Conservation (phyloP, 495 filamentous ascomycete species). For the Filosporella fistucella region DNA sequence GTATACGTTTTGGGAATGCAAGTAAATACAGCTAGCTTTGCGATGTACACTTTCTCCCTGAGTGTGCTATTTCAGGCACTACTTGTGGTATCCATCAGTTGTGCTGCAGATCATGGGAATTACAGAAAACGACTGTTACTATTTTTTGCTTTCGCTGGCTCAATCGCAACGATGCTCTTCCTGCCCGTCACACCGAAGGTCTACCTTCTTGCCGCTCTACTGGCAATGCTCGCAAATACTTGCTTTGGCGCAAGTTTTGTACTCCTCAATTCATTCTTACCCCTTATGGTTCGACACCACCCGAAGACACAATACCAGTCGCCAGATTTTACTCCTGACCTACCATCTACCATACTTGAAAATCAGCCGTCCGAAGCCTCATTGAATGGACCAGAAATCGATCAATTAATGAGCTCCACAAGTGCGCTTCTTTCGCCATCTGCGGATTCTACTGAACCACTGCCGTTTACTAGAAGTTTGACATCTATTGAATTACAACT, state of each 20-base stretch:
- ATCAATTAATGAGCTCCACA: conserved; percentile 34
- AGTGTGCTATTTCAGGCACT: conserved; percentile 86
- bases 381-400: conserved; percentile 16
- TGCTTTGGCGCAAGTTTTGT: conserved; percentile 87
- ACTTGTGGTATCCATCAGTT: conserved; percentile 91
- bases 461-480: conserved; percentile 9
- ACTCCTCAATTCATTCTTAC: conserved; percentile 78
- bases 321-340: conserved; percentile 29
- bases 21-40: conserved; percentile 94
- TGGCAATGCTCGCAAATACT: conserved; percentile 87
- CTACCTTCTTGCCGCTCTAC: conserved; percentile 74
- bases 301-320: conserved; percentile 39
- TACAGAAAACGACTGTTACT: conserved; percentile 87
- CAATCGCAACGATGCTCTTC: conserved; percentile 83
- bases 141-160: conserved; percentile 75
- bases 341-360: conserved; percentile 10
- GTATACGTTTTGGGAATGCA: conserved; percentile 76
- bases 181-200: conserved; percentile 67
- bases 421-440: conserved; percentile 37
- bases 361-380: conserved; percentile 24
- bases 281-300: conserved; percentile 75
- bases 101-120: conserved; percentile 90
- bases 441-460: conserved; percentile 26
- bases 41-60: conserved; percentile 95
- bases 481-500: conserved; percentile 66